phyloP scores from a whole-genome alignment of 2,329 filamentous ascomycete genomes.

The Penicillium hesseltinei region DNA sequence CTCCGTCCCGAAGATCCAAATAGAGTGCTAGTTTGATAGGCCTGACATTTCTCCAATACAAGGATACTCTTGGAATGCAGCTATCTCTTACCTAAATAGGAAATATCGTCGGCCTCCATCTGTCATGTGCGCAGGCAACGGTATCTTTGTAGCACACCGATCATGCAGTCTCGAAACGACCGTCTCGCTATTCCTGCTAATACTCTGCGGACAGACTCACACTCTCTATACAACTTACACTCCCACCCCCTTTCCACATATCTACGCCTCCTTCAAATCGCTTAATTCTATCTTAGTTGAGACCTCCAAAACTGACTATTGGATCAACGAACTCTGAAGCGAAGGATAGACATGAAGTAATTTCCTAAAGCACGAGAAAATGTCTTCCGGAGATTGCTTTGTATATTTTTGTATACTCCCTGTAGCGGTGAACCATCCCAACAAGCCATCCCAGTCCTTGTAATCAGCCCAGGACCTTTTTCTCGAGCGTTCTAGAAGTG shows the following conservation, averaged over 20 bases:
- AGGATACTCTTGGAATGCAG: background rate
- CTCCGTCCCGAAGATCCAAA: slow-evolving; percentile 22
- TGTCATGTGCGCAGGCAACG: background rate
- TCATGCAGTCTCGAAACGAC: background rate
- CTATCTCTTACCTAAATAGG: background rate
- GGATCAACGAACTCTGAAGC: background rate
- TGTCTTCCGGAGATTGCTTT: background rate
- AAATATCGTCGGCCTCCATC: background rate
- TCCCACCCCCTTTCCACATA: background rate
- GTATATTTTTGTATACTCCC: background rate
- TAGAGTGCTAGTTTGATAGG: slow-evolving; percentile 19
- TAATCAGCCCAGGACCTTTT: background rate
- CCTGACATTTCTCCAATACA: slow-evolving; percentile 9
- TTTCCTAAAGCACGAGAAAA: background rate
- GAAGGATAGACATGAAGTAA: background rate
- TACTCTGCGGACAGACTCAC: background rate
- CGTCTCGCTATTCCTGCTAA: background rate
- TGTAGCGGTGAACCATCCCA: slow-evolving; percentile 13
- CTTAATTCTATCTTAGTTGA: background rate
- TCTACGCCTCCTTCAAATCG: background rate
- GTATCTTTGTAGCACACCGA: slow-evolving; percentile 5
- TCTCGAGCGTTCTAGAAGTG: slow-evolving; percentile 3
- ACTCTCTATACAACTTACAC: background rate
- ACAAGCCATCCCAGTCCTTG: background rate
- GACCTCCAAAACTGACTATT: background rate